Evolutionary conservation across 805 yeast species (phyloP).

Genomic region (Cyberlindnera euphorbiiphila): DNA sequence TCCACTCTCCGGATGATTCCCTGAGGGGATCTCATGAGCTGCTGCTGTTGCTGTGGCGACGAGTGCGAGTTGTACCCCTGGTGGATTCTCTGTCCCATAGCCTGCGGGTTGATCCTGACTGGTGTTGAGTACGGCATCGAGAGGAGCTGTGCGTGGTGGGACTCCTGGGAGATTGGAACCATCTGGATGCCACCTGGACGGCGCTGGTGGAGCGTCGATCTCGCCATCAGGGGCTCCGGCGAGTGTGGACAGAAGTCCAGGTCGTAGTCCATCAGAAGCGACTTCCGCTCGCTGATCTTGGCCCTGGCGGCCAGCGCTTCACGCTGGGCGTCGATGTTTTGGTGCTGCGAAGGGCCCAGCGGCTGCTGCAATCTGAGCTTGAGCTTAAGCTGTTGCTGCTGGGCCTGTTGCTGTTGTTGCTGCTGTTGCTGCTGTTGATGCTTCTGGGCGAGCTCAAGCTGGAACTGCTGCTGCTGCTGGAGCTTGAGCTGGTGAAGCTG

Average conservation of each 20-base stretch:
- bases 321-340: slow-evolving; percentile 18
- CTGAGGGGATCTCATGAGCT: slow-evolving; percentile 18
- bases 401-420: slow-evolving; percentile 7
- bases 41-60: slow-evolving; percentile 4
- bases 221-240: slow-evolving; percentile 10
- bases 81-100: slow-evolving; percentile 11
- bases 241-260: slow-evolving; percentile 59
- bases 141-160: slow-evolving; percentile 3
- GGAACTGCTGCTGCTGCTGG: background rate
- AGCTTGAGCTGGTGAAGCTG: slow-evolving; percentile 14
- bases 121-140: slow-evolving; percentile 26
- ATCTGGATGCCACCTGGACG: background rate
- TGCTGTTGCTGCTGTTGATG: slow-evolving; percentile 8
- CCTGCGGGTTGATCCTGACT: slow-evolving; percentile 16
- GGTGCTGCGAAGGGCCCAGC: slow-evolving; percentile 15
- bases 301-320: slow-evolving; percentile 36
- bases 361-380: slow-evolving; percentile 16
- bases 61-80: slow-evolving; percentile 4
- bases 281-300: slow-evolving; percentile 58
- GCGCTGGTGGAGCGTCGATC: slow-evolving; percentile 8
- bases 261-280: slow-evolving; percentile 71
- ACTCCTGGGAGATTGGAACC: slow-evolving; percentile 1
- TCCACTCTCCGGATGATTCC: slow-evolving; percentile 22
- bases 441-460: background rate
- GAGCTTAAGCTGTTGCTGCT: slow-evolving; percentile 11